phyloP scores from a whole-genome alignment of 495 filamentous ascomycete species.

The Hapsidospora chrysogenum region DNA sequence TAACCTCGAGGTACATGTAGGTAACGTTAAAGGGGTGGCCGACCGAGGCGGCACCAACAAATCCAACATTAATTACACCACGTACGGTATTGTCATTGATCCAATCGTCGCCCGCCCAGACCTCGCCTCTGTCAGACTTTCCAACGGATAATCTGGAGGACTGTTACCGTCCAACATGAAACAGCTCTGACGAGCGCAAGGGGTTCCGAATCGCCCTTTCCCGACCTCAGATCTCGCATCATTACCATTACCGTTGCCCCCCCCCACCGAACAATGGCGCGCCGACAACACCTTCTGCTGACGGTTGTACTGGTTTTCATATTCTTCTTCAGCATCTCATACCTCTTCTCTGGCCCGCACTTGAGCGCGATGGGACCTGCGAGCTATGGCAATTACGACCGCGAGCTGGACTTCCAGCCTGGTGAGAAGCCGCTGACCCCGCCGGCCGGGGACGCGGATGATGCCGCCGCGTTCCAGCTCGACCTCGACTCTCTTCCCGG shows the following conservation, averaged over 20 bases:
- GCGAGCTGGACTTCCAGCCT: neutral
- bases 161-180: too few species aligned
- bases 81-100: too few species aligned
- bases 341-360: slow-evolving; percentile 14
- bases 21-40: too few species aligned
- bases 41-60: too few species aligned
- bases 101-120: too few species aligned
- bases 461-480: slow-evolving; percentile 6
- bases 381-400: slow-evolving; percentile 3
- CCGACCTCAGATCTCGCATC: too few species aligned
- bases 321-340: slow-evolving; percentile 19
- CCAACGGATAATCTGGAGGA: neutral
- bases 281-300: slow-evolving; percentile 23
- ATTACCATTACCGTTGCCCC: too few species aligned
- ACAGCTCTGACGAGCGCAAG: too few species aligned
- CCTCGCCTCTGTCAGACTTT: neutral
- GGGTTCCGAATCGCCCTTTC: too few species aligned
- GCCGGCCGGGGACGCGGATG: slow-evolving; percentile 2
- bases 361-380: too few species aligned
- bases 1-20: too few species aligned
- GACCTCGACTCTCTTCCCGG: slow-evolving; percentile 12
- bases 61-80: too few species aligned
- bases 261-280: slow-evolving; percentile 16
- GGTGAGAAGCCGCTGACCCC: neutral
- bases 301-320: slow-evolving; percentile 15